A percentile compares a stretch with the other conserved stretches of the same genome.
phyloP scores from a whole-genome alignment of 1,284 basidiomycete genomes.

The Ceratobasidium sp. region DNA sequence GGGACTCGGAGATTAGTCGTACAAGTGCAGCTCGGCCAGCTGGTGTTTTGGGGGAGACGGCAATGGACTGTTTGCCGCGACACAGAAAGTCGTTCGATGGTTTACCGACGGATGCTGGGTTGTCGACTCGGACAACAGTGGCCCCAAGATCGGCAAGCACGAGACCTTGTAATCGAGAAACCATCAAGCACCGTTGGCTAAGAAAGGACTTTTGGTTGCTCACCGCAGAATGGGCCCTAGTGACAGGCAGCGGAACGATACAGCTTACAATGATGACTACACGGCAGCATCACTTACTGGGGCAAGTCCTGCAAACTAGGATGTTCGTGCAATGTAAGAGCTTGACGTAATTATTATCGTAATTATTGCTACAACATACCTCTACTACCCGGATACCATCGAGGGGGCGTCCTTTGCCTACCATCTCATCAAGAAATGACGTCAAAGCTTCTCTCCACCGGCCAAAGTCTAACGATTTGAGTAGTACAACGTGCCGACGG shows the following conservation, averaged over 20 bases:
- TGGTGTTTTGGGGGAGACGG: slow-evolving; percentile 70
- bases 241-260: background rate
- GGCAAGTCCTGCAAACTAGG: slow-evolving; percentile 85
- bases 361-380: slow-evolving; percentile 54
- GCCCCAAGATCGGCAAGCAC: slow-evolving; percentile 85
- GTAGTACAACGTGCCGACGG: background rate
- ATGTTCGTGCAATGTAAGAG: too few relatives aligned
- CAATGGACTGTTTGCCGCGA: slow-evolving; percentile 78
- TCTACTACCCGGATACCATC: slow-evolving; percentile 67
- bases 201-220: background rate
- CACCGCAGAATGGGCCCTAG: slow-evolving; percentile 12
- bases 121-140: slow-evolving; percentile 79
- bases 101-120: slow-evolving; percentile 51
- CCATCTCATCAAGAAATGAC: background rate
- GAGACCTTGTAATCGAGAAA: slow-evolving; percentile 57
- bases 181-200: background rate
- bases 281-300: slow-evolving; percentile 78
- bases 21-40: slow-evolving; percentile 69
- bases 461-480: slow-evolving; percentile 17
- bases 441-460: background rate
- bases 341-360: too few relatives aligned
- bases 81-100: slow-evolving; percentile 64
- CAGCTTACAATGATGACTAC: background rate
- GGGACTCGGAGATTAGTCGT: slow-evolving; percentile 71
- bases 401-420: slow-evolving; percentile 19